phyloP scores from a whole-genome alignment of 1,284 basidiomycete species.

The Phellopilus nigrolimitatus region DNA sequence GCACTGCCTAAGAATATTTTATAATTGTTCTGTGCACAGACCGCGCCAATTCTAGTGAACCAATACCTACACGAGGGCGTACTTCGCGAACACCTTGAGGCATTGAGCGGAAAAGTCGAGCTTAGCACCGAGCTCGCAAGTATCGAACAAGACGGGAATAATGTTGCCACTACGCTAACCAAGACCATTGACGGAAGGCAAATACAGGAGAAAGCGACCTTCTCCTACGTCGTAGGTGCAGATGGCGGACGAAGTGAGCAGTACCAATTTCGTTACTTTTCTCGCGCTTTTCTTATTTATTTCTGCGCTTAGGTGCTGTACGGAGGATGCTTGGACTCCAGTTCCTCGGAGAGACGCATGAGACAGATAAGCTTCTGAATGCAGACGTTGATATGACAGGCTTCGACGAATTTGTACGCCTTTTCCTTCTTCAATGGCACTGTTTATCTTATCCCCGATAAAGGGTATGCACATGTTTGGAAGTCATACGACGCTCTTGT shows the following conservation, averaged over 20 bases:
- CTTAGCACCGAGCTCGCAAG: constrained; percentile 10
- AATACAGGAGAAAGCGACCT: constrained; percentile 5
- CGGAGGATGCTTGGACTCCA: constrained; percentile 39
- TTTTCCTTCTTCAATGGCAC: no score
- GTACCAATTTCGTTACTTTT: not conserved
- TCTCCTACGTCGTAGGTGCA: constrained; percentile 30
- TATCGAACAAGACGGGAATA: constrained; percentile 11
- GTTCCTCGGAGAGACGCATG: constrained; percentile 41
- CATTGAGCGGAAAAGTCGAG: constrained; percentile 12
- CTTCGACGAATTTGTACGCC: not conserved
- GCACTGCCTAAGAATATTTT: not conserved
- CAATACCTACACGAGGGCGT: constrained; percentile 12
- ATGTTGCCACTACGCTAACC: constrained; percentile 2
- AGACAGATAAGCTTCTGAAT: constrained; percentile 24
- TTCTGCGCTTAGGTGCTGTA: constrained; percentile 26
- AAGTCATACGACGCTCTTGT: not conserved
- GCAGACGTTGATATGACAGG: constrained; percentile 6
- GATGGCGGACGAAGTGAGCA: constrained; percentile 34
- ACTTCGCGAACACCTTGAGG: constrained; percentile 8
- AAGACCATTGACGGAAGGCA: constrained; percentile 2
- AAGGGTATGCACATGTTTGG: not conserved
- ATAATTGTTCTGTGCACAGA: not conserved
- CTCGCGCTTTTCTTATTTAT: no score
- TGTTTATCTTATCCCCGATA: not conserved
- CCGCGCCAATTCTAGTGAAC: not conserved